These are phyloP conservation scores for Talaromyces amestolkiae DNA, from an alignment of 2,329 filamentous ascomycete species.

Conservation along the genomic window DNA sequence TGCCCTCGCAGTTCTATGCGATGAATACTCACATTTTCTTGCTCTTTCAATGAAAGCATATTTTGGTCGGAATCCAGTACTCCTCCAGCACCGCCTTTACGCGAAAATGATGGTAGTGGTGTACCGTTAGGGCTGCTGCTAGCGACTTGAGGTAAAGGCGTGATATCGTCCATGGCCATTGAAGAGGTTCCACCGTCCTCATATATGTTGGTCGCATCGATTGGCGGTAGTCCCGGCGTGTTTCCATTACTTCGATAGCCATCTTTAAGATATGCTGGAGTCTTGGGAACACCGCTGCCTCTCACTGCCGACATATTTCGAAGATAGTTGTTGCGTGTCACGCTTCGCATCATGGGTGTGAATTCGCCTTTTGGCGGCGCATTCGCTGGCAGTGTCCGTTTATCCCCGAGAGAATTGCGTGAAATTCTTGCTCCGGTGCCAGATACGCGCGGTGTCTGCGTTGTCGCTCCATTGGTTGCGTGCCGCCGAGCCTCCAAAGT, in stretches of 20 bases:
- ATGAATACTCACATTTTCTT: conserved; percentile 68
- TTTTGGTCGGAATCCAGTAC: conserved; percentile 77
- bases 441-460: conserved; percentile 72
- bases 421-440: conserved; percentile 43
- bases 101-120: conserved; percentile 68
- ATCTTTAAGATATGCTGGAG: conserved; percentile 64
- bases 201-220: conserved; percentile 69
- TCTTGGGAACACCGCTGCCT: conserved; percentile 58
- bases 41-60: conserved; percentile 85
- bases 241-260: conserved; percentile 66
- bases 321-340: conserved; percentile 66
- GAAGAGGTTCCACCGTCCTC: conserved; percentile 61
- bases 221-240: conserved; percentile 69
- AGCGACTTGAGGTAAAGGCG: conserved; percentile 71
- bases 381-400: conserved; percentile 66
- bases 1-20: neutral
- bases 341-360: conserved; percentile 82
- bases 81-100: conserved; percentile 55
- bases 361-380: conserved; percentile 68
- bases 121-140: conserved; percentile 82
- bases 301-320: conserved; percentile 58
- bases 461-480: conserved; percentile 53
- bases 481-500: conserved; percentile 66
- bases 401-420: conserved; percentile 60
- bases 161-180: conserved; percentile 59